Evolutionary conservation across 306 rosid genomes (phyloP), one percentile per base, ranked within the genome.

Genomic region (Ochetophila trinervis): DNA sequence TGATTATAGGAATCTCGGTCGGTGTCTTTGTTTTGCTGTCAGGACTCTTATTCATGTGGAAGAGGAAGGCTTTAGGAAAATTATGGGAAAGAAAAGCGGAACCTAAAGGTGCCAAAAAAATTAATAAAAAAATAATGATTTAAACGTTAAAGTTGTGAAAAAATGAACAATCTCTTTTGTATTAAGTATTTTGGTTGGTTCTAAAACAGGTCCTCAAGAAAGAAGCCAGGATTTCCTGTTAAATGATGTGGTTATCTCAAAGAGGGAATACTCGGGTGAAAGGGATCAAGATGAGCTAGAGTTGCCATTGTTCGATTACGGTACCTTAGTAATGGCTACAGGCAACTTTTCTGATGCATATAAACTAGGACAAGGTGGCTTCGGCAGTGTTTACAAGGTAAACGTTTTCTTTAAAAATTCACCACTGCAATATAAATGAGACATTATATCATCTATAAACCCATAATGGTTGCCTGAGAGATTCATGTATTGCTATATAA

Each of bases 361-460:
- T 65, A 86, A 88, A 68, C 88, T 91, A 13, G 96, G 97, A 9
- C 82, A 88, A 77, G 97, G 97, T 5, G 97, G 96, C 37, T 91
- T 91, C 5, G 97, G 97, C 20, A 79, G 79, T 50, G 97, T 91
- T 56, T 86, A 88, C 77, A 88, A 86, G 88, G 97, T 86, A 62
- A 54, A 1, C 3, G 8, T 30, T 21, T 17, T 62, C n/a, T 9
- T 24, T 47, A 23, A 54, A 30, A 40, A 18, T 66, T 23, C 37
- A 30, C 19, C 37, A 30, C 19, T 40, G 68, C 0, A 24, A 32
- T 42, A 11, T 16, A 3, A 5, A 13, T 13, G 9, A 22, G 1
- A 9, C 34, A 45, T 27, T 27, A 27, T 27, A 27, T 27, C 53
- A 24, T 16, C 23, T 35, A 9, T 16, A 44, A 40, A 52, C 19